Percentiles rank a stretch among this genome's conserved stretches.
These are phyloP conservation scores for Quercus aquifolioides DNA, from an alignment of 306 rosid genomes.

Conservation along the genomic window DNA sequence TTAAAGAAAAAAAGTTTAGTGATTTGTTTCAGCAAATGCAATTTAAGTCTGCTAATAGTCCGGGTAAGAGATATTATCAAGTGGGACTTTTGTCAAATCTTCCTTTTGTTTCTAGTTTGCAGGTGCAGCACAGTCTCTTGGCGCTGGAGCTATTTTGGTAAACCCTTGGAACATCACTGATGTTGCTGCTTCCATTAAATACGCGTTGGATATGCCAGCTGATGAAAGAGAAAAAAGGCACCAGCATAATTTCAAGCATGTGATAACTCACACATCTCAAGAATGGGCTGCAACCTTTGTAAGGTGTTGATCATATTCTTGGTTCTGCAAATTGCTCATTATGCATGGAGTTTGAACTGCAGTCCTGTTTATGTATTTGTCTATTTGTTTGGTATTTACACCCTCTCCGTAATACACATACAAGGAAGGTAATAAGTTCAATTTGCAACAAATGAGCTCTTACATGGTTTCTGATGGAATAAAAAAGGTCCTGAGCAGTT, in stretches of 20 bases:
- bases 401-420: not conserved
- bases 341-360: not conserved
- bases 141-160: conserved; percentile 94
- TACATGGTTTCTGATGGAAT: not conserved
- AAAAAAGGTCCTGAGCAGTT: not conserved
- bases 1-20: not conserved
- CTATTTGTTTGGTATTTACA: not conserved
- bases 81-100: conserved; percentile 13
- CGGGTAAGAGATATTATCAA: not conserved
- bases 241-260: conserved; percentile 88
- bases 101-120: conserved; percentile 67
- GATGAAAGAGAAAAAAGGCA: conserved; percentile 95
- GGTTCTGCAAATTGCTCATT: conserved; percentile 12
- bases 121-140: conserved; percentile 98
- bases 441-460: not conserved
- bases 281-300: conserved; percentile 99
- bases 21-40: not conserved
- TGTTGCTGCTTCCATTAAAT: conserved; percentile 86
- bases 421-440: not conserved
- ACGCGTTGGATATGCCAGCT: conserved; percentile 88
- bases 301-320: conserved; percentile 48
- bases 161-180: conserved; percentile 97
- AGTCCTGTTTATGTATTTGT: not conserved
- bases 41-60: not conserved
- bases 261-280: conserved; percentile 88